Evolutionary conservation across 345 rosid genomes (phyloP).

Genomic region (Brassica incana): DNA sequence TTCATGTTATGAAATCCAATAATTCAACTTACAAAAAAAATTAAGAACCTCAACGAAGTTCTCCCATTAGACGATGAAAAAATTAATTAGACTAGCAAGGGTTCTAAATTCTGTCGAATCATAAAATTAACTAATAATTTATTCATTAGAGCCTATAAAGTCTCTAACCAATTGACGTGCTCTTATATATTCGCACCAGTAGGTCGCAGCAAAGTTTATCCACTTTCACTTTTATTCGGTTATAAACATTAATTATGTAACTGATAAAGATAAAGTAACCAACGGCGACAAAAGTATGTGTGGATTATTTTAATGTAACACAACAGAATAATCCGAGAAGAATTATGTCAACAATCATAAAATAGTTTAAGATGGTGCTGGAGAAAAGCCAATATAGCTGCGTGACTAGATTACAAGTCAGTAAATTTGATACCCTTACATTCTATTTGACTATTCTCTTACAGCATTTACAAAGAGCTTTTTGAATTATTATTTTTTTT

Average conservation of each 20-base stretch:
- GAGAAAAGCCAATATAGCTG: slow-evolving; percentile 26
- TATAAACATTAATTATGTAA: slow-evolving; percentile 21
- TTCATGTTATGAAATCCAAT: too few species aligned
- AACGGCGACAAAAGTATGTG: slow-evolving; percentile 33
- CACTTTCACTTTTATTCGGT: slow-evolving; percentile 21
- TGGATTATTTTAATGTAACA: slow-evolving; percentile 24
- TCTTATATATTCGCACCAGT: too few species aligned
- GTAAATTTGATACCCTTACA: slow-evolving; percentile 20
- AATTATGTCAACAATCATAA: slow-evolving; percentile 13
- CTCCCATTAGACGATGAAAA: too few species aligned
- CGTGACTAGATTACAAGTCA: slow-evolving; percentile 39
- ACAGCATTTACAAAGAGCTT: too few species aligned
- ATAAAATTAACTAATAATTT: too few species aligned
- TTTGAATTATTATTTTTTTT: too few species aligned
- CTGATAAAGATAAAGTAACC: slow-evolving; percentile 32
- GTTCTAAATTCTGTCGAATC: too few species aligned
- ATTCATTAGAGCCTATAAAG: too few species aligned
- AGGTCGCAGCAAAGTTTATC: slow-evolving; percentile 34
- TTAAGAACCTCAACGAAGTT: too few species aligned
- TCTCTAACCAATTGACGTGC: too few species aligned
- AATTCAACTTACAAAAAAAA: too few species aligned
- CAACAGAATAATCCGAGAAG: slow-evolving; percentile 25
- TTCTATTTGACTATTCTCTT: slow-evolving; percentile 30
- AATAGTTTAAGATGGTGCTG: slow-evolving; percentile 22
- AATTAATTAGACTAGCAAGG: too few species aligned